Percentiles rank a stretch among this genome's conserved stretches.
These are phyloP conservation scores for Spiromyces aspiralis DNA, from an alignment of 371 early-diverging fungal genomes.

Conservation along the genomic window DNA sequence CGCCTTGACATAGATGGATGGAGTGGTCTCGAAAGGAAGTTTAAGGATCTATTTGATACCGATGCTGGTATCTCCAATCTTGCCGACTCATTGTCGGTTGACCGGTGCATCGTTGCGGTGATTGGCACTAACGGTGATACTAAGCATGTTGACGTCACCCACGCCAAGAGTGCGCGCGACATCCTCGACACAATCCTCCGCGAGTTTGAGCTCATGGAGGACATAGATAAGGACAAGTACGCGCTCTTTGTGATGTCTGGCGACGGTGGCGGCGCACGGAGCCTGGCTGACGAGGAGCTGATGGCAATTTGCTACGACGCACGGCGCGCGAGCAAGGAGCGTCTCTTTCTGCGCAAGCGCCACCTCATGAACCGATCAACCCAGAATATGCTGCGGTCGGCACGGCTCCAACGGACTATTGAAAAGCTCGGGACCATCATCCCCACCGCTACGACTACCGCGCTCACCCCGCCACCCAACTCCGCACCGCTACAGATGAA, in stretches of 20 bases:
- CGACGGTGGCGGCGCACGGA: conserved; percentile 26
- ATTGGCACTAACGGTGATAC: conserved; percentile 24
- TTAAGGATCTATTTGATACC: conserved; percentile 25
- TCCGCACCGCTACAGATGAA: background rate
- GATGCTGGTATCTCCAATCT: conserved; percentile 18
- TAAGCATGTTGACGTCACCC: conserved; percentile 18
- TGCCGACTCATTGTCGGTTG: conserved; percentile 21
- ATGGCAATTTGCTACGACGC: conserved; percentile 48
- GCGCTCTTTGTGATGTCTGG: conserved; percentile 26
- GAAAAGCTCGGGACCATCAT: conserved; percentile 25
- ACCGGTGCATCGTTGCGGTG: conserved; percentile 16
- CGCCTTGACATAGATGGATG: background rate
- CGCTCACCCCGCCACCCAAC: background rate
- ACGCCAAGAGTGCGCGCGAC: conserved; percentile 13
- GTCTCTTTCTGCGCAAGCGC: conserved; percentile 55
- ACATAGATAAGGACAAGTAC: conserved; percentile 23
- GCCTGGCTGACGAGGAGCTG: conserved; percentile 51
- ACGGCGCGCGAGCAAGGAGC: conserved; percentile 50
- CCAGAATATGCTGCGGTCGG: conserved; percentile 14
- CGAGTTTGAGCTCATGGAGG: conserved; percentile 22
- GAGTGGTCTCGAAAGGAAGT: conserved; percentile 5
- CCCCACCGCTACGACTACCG: background rate
- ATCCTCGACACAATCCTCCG: conserved; percentile 22
- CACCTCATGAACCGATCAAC: conserved; percentile 33
- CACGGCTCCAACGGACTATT: conserved; percentile 22